Evolutionary conservation across 768 basidiomycete genomes (phyloP).

Genomic region (Sarcodon sp.): DNA sequence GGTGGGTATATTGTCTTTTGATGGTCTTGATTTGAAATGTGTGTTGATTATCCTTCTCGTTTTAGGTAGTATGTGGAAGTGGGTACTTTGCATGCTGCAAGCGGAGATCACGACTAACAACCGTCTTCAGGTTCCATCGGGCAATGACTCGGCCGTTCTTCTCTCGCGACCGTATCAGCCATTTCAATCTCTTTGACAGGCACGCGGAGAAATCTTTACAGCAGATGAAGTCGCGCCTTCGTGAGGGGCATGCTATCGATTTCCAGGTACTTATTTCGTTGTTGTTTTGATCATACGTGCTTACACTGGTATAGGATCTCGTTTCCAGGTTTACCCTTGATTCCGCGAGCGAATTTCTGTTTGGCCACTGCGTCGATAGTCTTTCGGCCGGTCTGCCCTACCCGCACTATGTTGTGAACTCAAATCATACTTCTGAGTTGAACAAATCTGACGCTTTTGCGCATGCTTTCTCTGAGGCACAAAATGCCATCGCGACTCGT

Average conservation of each 20-base stretch:
- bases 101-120: neutral
- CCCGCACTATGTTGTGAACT: conserved; percentile 17
- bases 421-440: neutral
- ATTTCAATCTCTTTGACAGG: conserved; percentile 20
- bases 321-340: conserved; percentile 36
- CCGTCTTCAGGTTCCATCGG: conserved; percentile 15
- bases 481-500: conserved; percentile 17
- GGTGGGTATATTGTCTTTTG: conserved; percentile 16
- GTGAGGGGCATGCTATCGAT: conserved; percentile 17
- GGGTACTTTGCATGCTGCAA: conserved; percentile 1
- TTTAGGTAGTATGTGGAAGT: conserved; percentile 28
- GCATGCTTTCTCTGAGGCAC: conserved; percentile 19
- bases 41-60: conserved; percentile 3
- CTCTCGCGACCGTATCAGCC: conserved; percentile 18
- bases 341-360: conserved; percentile 40
- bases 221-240: conserved; percentile 14
- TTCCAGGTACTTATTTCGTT: conserved; percentile 18
- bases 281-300: neutral
- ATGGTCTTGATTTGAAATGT: neutral
- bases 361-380: conserved; percentile 28
- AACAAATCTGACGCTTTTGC: conserved; percentile 7
- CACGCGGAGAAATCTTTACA: conserved; percentile 19
- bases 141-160: conserved; percentile 25
- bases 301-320: conserved; percentile 19
- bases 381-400: conserved; percentile 23